phyloP scores from a whole-genome alignment of 495 filamentous ascomycete species.

The Hypoxylon perforatum region DNA sequence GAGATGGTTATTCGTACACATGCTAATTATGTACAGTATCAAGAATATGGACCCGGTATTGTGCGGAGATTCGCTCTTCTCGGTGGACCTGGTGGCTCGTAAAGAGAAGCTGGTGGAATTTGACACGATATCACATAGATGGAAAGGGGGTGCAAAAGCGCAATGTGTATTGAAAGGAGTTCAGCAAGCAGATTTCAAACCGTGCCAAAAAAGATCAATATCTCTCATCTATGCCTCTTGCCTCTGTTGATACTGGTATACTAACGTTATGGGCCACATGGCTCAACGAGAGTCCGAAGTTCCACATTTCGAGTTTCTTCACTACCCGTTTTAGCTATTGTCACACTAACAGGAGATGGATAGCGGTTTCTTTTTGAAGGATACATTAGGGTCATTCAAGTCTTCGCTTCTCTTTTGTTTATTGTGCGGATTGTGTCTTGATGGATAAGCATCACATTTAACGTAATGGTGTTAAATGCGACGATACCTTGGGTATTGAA shows the following conservation, averaged over 20 bases:
- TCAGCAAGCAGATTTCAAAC: constrained; percentile 33
- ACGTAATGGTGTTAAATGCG: too few relatives aligned
- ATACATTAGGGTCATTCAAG: neutral
- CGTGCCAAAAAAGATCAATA: constrained; percentile 21
- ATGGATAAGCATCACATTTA: too few relatives aligned
- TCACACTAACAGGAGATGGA: too few relatives aligned
- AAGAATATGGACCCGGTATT: constrained; percentile 94
- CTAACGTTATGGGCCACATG: neutral
- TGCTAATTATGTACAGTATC: constrained; percentile 66
- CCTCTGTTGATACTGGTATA: neutral
- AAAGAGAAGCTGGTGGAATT: constrained; percentile 23
- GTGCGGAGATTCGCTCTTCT: constrained; percentile 94
- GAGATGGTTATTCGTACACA: constrained; percentile 23
- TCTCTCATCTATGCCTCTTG: neutral
- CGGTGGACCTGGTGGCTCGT: constrained; percentile 84
- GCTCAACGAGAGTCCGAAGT: too few relatives aligned
- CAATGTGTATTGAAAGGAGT: constrained; percentile 37
- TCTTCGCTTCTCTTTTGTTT: too few relatives aligned
- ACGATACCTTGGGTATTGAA: too few relatives aligned
- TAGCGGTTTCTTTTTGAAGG: neutral
- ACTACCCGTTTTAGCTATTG: too few relatives aligned
- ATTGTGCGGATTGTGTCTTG: too few relatives aligned
- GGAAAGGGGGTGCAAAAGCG: constrained; percentile 28
- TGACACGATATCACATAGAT: constrained; percentile 37
- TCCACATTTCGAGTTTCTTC: too few relatives aligned